Conservation (phyloP, 2,329 filamentous ascomycete genomes). For the Venturia effusa region DNA sequence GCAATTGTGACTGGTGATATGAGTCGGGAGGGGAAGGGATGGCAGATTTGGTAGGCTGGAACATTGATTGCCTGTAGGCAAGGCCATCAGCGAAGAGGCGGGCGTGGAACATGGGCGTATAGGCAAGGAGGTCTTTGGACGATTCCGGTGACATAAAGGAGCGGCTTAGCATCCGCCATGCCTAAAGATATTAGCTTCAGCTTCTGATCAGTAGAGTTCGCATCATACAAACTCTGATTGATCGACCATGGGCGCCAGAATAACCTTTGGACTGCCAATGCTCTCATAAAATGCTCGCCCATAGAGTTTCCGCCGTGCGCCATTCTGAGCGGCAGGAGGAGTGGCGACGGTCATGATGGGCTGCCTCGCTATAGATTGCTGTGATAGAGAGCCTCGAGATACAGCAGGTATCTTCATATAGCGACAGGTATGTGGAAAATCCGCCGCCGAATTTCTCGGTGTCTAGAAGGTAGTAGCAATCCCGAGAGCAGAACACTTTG, state of each 20-base stretch:
- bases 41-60: constrained; percentile 51
- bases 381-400: neutral
- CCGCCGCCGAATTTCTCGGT: too few relatives aligned
- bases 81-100: constrained; percentile 70
- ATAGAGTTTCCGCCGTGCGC: constrained; percentile 48
- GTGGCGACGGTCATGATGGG: neutral
- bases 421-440: too few relatives aligned
- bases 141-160: constrained; percentile 65
- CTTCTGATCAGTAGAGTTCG: neutral
- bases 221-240: constrained; percentile 80
- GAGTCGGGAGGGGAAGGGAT: constrained; percentile 25
- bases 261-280: constrained; percentile 79
- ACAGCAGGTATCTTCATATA: neutral
- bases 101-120: constrained; percentile 94
- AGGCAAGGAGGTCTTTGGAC: constrained; percentile 59
- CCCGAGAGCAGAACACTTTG: too few relatives aligned
- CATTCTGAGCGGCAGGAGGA: neutral
- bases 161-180: constrained; percentile 92
- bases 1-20: constrained; percentile 23
- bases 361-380: too few relatives aligned
- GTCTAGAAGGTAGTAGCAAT: too few relatives aligned
- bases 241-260: constrained; percentile 96
- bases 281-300: constrained; percentile 91
- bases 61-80: constrained; percentile 69
- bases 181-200: constrained; percentile 40